Percentiles rank a stretch among this genome's conserved stretches.
phyloP scores from a whole-genome alignment of 2,329 filamentous ascomycete species.

The Exophiala lecanii-corni region DNA sequence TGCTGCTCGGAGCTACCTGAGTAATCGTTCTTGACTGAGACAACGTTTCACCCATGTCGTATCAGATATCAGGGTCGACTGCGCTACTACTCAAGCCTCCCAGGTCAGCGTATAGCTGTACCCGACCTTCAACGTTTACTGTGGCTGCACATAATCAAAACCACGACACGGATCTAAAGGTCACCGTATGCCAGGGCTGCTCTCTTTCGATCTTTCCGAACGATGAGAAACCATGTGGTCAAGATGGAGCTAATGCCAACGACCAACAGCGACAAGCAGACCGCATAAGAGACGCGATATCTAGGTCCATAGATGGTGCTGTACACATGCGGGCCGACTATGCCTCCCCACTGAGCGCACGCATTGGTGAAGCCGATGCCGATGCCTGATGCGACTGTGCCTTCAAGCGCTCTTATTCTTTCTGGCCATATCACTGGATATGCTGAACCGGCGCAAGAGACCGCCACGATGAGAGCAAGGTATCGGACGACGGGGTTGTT shows the following conservation, averaged over 20 bases:
- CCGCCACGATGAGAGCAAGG: slow-evolving; percentile 16
- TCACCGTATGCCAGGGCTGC: background rate
- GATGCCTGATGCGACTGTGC: slow-evolving; percentile 38
- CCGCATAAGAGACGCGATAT: slow-evolving; percentile 35
- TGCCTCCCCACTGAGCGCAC: slow-evolving; percentile 41
- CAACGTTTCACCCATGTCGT: no score
- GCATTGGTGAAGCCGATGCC: slow-evolving; percentile 42
- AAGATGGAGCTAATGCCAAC: slow-evolving; percentile 30
- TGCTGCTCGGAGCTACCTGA: no score
- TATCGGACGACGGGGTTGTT: slow-evolving; percentile 16
- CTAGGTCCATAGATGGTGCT: slow-evolving; percentile 38
- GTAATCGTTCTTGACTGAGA: no score
- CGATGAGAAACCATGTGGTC: background rate
- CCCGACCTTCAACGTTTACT: no score
- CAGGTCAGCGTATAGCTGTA: no score
- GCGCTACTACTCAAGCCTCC: no score
- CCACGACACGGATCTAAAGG: no score
- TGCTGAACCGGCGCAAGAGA: slow-evolving; percentile 36
- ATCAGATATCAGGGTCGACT: no score
- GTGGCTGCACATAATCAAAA: no score
- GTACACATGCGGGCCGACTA: slow-evolving; percentile 40
- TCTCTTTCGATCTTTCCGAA: background rate
- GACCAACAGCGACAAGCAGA: slow-evolving; percentile 33
- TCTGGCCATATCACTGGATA: slow-evolving; percentile 45
- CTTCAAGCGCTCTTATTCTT: slow-evolving; percentile 39